These are phyloP conservation scores for Paracoccidioides lutzii DNA, from an alignment of 2,329 filamentous ascomycete species.

Conservation along the genomic window DNA sequence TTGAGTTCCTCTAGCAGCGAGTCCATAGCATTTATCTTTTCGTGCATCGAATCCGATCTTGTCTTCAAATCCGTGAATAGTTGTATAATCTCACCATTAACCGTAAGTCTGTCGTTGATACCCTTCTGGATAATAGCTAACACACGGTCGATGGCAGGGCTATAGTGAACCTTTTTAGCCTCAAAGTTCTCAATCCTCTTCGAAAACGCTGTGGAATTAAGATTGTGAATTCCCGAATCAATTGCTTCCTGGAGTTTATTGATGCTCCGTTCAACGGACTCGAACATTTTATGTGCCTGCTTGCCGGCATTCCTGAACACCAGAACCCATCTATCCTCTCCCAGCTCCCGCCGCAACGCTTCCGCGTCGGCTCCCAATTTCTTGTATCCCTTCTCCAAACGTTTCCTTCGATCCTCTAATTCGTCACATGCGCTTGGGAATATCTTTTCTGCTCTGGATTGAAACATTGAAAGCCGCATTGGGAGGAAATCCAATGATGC, in stretches of 20 bases:
- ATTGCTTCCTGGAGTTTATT: conserved; percentile 68
- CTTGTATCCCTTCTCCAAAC: conserved; percentile 73
- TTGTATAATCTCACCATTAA: conserved; percentile 87
- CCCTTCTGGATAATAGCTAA: conserved; percentile 88
- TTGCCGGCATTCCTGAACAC: conserved; percentile 87
- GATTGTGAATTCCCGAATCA: conserved; percentile 60
- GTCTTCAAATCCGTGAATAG: conserved; percentile 73
- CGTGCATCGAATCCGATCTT: conserved; percentile 66
- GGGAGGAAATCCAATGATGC: conserved; percentile 91
- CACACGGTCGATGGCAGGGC: conserved; percentile 82
- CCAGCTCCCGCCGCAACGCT: conserved; percentile 73
- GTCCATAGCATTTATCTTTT: conserved; percentile 67
- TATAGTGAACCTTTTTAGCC: conserved; percentile 87
- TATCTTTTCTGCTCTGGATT: conserved; percentile 58
- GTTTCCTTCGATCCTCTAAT: conserved; percentile 58
- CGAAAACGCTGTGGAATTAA: conserved; percentile 53
- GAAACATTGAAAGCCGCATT: conserved; percentile 83
- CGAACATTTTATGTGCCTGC: conserved; percentile 92
- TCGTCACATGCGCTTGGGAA: conserved; percentile 91
- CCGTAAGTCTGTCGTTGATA: conserved; percentile 86
- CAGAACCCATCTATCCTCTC: conserved; percentile 90
- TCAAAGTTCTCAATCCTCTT: conserved; percentile 91
- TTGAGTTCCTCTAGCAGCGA: conserved; percentile 57
- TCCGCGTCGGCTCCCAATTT: conserved; percentile 85
- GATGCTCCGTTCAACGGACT: conserved; percentile 81